These are phyloP conservation scores for Nannochloropsis granulata DNA, from an alignment of 108 stramenopile species.

Conservation along the genomic window DNA sequence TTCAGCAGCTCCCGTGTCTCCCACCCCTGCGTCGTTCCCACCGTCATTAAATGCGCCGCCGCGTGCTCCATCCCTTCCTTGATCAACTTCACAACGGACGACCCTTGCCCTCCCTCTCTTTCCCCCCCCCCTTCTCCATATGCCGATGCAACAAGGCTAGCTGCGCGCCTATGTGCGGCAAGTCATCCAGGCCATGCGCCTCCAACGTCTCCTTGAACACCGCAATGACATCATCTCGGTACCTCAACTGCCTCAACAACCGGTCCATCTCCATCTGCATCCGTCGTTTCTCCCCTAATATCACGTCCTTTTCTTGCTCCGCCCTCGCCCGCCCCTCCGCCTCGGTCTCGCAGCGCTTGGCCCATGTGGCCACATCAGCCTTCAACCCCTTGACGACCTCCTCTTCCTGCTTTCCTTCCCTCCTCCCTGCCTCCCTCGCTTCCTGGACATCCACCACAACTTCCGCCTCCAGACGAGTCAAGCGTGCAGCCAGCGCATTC, in stretches of 20 bases:
- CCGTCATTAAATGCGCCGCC: not conserved
- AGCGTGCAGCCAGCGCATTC: not conserved
- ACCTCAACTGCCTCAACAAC: not conserved
- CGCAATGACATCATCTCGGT: not conserved
- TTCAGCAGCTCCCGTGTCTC: not conserved
- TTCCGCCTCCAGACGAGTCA: not conserved
- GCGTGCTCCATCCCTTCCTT: not conserved
- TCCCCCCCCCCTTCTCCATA: not conserved
- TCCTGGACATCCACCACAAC: not conserved
- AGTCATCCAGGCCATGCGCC: not conserved
- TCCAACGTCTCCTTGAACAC: not conserved
- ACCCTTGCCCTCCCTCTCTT: not conserved
- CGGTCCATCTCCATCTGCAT: not conserved
- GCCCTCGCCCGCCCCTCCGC: not conserved
- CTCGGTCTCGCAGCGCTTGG: not conserved
- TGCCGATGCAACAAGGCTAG: not conserved
- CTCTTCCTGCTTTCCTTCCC: not conserved
- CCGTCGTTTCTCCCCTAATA: not conserved
- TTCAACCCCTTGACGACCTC: not conserved
- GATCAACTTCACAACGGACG: not conserved
- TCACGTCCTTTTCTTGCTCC: not conserved
- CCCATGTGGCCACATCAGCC: not conserved
- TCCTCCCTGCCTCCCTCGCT: not conserved
- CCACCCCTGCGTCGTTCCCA: not conserved
- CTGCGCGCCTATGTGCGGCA: not conserved